Evolutionary conservation across 805 yeast species (phyloP).

Genomic region (Naumovozyma castellii): DNA sequence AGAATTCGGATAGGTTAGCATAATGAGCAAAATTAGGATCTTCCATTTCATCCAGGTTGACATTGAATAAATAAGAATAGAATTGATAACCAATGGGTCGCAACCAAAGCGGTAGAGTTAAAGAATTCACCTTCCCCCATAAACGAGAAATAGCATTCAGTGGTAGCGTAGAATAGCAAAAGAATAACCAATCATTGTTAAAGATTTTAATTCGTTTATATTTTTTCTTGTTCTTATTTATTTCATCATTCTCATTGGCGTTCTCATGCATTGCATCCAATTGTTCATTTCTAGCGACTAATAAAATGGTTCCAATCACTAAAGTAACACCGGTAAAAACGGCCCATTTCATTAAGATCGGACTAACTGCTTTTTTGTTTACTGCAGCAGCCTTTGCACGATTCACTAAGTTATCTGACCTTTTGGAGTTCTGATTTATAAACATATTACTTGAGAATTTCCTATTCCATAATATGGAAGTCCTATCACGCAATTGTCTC

Average conservation of each 20-base stretch:
- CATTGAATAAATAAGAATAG: conserved; percentile 78
- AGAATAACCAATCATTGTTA: conserved; percentile 68
- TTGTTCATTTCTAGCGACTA: conserved; percentile 24
- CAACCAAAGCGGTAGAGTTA: conserved; percentile 79
- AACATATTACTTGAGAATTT: conserved; percentile 7
- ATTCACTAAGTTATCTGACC: conserved; percentile 3
- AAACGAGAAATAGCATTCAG: conserved; percentile 81
- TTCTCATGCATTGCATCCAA: conserved; percentile 14
- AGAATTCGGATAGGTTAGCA: conserved; percentile 79
- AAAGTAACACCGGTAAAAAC: conserved; percentile 25
- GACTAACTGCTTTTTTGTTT: neutral
- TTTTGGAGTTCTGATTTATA: neutral
- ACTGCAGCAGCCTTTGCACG: conserved; percentile 4
- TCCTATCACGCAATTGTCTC: conserved; percentile 20
- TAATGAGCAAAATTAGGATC: conserved; percentile 71
- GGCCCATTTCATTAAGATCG: conserved; percentile 19
- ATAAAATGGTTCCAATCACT: conserved; percentile 19
- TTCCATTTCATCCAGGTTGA: conserved; percentile 76
- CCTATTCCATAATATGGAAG: conserved; percentile 18
- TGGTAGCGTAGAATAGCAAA: conserved; percentile 83
- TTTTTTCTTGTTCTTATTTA: conserved; percentile 13
- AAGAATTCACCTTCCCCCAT: conserved; percentile 87
- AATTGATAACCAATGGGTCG: conserved; percentile 72
- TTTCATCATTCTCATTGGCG: conserved; percentile 17
- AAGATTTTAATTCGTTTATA: conserved; percentile 28